These are phyloP conservation scores for Mytilinidion resinicola DNA, from an alignment of 495 filamentous ascomycete genomes.

Conservation along the genomic window DNA sequence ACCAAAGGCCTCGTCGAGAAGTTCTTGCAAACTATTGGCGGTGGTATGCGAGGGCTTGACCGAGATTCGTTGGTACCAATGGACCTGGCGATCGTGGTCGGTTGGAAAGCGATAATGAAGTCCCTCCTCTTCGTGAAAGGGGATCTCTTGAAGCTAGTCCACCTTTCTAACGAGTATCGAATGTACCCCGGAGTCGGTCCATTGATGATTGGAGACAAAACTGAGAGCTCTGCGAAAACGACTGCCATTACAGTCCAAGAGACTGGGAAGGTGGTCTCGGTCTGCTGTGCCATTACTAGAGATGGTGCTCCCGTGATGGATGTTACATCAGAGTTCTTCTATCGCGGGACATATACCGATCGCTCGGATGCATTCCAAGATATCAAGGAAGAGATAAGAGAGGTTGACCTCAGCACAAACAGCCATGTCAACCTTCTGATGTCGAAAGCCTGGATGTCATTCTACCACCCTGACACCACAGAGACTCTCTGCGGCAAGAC, in stretches of 20 bases:
- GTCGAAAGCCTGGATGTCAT: constrained; percentile 25
- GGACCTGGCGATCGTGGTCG: constrained; percentile 29
- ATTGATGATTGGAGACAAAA: constrained; percentile 30
- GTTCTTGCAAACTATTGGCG: constrained; percentile 15
- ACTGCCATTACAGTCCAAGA: constrained; percentile 21
- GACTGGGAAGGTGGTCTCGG: constrained; percentile 27
- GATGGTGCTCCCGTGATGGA: constrained; percentile 24
- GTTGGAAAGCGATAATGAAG: constrained; percentile 34
- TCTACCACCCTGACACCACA: constrained; percentile 8
- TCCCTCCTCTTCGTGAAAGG: constrained; percentile 30
- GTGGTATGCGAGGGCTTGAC: constrained; percentile 5
- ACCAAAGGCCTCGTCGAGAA: constrained; percentile 6
- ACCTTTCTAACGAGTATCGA: constrained; percentile 32
- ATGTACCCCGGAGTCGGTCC: constrained; percentile 21
- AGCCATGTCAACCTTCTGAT: constrained; percentile 70
- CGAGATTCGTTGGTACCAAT: constrained; percentile 18
- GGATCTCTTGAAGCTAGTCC: constrained; percentile 36
- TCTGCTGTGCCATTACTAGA: constrained; percentile 30
- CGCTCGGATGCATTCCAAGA: constrained; percentile 20
- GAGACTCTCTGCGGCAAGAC: constrained; percentile 22
- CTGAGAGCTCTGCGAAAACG: constrained; percentile 15
- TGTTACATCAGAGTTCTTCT: constrained; percentile 32
- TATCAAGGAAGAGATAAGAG: constrained; percentile 47
- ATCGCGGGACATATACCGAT: constrained; percentile 20
- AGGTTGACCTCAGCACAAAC: constrained; percentile 80